phyloP scores from a whole-genome alignment of 176 grass and related monocot genomes.

The Echinochloa phyllopogon region DNA sequence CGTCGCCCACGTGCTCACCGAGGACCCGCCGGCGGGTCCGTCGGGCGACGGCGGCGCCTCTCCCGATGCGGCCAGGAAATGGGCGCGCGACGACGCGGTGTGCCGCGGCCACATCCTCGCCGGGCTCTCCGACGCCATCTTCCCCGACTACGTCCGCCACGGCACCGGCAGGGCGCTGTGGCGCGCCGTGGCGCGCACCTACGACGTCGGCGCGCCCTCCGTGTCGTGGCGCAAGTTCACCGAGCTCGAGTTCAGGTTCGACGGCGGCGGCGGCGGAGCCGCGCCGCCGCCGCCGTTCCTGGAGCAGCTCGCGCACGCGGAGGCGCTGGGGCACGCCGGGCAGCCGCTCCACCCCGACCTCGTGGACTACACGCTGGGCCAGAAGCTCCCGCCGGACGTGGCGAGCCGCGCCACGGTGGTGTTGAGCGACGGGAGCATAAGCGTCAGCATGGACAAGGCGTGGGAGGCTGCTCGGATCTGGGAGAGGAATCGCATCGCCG shows the following conservation, averaged over 20 bases:
- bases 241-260: constrained; percentile 6
- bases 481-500: background rate
- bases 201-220: background rate
- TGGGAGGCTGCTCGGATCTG: background rate
- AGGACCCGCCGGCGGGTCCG: background rate
- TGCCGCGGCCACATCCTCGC: constrained; percentile 41
- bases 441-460: constrained; percentile 23
- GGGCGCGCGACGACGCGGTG: constrained; percentile 34
- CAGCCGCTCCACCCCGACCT: background rate
- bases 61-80: background rate
- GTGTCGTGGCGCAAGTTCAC: background rate
- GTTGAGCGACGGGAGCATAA: background rate
- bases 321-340: background rate
- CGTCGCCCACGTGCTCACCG: constrained; percentile 34
- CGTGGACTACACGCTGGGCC: background rate
- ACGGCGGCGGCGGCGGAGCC: background rate
- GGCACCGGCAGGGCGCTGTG: constrained; percentile 21
- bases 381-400: background rate
- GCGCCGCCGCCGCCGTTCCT: background rate
- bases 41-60: background rate
- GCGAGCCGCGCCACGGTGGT: background rate
- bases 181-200: constrained; percentile 26
- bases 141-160: constrained; percentile 15
- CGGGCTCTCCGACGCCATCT: constrained; percentile 27
- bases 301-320: constrained; percentile 23